Conservation (phyloP, 768 basidiomycete species). For the Lactifluus volemus region DNA sequence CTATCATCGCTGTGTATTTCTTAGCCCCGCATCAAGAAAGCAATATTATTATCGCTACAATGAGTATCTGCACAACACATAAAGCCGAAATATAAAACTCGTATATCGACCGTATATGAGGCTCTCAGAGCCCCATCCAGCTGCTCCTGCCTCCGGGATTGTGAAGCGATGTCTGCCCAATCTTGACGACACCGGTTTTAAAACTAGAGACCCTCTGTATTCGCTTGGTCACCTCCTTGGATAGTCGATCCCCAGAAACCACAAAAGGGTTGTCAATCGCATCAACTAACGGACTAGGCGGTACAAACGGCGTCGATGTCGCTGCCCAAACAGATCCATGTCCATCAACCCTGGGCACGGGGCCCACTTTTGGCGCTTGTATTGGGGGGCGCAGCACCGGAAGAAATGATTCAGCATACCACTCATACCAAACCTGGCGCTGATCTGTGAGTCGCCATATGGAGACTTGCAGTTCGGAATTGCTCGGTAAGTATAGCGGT, state of each 20-base stretch:
- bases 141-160: constrained; percentile 87
- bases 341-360: constrained; percentile 19
- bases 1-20: not conserved
- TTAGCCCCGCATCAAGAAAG: not conserved
- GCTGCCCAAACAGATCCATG: constrained; percentile 19
- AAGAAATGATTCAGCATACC: constrained; percentile 92
- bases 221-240: constrained; percentile 9
- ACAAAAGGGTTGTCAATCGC: constrained; percentile 39
- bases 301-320: constrained; percentile 22
- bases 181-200: constrained; percentile 58
- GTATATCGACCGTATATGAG: not conserved
- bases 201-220: constrained; percentile 22
- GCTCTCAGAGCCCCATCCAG: constrained; percentile 74
- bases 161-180: constrained; percentile 89
- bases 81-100: not conserved
- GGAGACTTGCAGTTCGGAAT: constrained; percentile 86
- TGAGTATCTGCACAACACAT: not conserved
- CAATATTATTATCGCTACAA: not conserved
- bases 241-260: constrained; percentile 18
- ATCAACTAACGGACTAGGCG: constrained; percentile 67
- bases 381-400: constrained; percentile 39
- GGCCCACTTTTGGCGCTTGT: constrained; percentile 26
- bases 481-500: constrained; percentile 86
- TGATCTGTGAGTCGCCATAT: constrained; percentile 91
- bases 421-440: constrained; percentile 96